Conservation (phyloP, 2,329 filamentous ascomycete genomes). For the Pseudogymnoascus sp. region DNA sequence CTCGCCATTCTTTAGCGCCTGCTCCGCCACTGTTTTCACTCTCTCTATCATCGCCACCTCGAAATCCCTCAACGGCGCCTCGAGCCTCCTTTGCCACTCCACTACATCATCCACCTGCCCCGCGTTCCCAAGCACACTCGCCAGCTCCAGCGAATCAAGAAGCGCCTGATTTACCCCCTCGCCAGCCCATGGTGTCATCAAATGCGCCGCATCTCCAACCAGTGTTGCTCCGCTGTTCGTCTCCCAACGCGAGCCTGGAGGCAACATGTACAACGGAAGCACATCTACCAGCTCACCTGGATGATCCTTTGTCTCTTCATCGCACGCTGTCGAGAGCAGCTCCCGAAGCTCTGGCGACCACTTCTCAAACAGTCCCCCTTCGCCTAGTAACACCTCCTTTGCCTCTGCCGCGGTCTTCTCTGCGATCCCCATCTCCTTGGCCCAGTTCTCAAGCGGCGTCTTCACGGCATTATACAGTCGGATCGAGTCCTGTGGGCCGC, state of each 20-base stretch:
- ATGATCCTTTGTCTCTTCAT: slow-evolving; percentile 18
- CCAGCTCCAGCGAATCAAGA: slow-evolving; percentile 36
- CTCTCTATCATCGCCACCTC: slow-evolving; percentile 20
- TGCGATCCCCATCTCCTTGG: slow-evolving; percentile 12
- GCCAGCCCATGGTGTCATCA: slow-evolving; percentile 40
- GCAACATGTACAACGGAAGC: slow-evolving; percentile 20
- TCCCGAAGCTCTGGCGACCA: slow-evolving; percentile 27
- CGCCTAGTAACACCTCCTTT: slow-evolving; percentile 21
- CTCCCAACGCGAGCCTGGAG: slow-evolving; percentile 18
- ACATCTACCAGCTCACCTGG: slow-evolving; percentile 17
- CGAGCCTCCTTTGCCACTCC: slow-evolving; percentile 17
- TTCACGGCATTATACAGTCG: slow-evolving; percentile 24
- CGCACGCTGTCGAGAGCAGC: slow-evolving; percentile 22
- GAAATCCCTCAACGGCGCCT: slow-evolving; percentile 19
- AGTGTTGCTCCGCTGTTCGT: slow-evolving; percentile 35
- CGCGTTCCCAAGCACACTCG: slow-evolving; percentile 37
- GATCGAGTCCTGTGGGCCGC: slow-evolving; percentile 20
- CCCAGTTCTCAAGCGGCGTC: slow-evolving; percentile 23
- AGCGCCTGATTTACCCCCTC: slow-evolving; percentile 35
- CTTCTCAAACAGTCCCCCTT: slow-evolving; percentile 19
- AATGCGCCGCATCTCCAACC: slow-evolving; percentile 43
- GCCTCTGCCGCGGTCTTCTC: slow-evolving; percentile 13
- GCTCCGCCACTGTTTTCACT: slow-evolving; percentile 11
- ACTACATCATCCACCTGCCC: neutral
- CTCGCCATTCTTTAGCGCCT: slow-evolving; percentile 11